Conservation (phyloP, 768 basidiomycete species). For the Rhizopogon sp. region DNA sequence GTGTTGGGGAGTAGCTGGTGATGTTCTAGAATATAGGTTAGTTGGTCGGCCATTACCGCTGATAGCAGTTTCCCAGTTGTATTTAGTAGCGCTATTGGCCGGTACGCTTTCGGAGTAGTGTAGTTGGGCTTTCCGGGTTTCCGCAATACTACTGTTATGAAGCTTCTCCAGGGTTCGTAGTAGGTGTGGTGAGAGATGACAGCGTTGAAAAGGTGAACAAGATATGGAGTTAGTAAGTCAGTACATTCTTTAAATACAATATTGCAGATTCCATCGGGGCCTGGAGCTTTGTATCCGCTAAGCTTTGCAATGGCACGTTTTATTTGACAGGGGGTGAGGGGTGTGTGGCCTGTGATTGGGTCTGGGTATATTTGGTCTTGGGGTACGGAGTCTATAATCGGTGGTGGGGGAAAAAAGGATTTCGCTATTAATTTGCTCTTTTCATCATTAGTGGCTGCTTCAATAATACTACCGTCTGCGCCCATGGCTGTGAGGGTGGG, state of each 20-base stretch:
- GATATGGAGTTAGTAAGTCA: slow-evolving; percentile 6
- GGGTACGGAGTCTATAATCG: not conserved
- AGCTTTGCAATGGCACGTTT: slow-evolving; percentile 4
- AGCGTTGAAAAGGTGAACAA: slow-evolving; percentile 10
- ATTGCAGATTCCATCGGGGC: slow-evolving; percentile 25
- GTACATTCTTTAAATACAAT: slow-evolving; percentile 13
- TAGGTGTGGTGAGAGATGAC: slow-evolving; percentile 8
- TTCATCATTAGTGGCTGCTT: slow-evolving; percentile 12
- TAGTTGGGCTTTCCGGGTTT: slow-evolving; percentile 36
- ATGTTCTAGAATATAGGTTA: too few species aligned
- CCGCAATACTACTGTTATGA: slow-evolving; percentile 25
- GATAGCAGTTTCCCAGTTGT: slow-evolving; percentile 30
- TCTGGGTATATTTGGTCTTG: too few species aligned
- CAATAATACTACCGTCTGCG: not conserved
- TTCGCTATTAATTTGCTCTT: slow-evolving; percentile 14
- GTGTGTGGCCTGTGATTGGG: not conserved
- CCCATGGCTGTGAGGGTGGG: not conserved
- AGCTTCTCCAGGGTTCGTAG: slow-evolving; percentile 15
- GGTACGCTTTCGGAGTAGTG: slow-evolving; percentile 28
- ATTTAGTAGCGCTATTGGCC: slow-evolving; percentile 30
- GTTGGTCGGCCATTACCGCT: too few species aligned
- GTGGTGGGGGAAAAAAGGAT: slow-evolving; percentile 21
- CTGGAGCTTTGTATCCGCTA: slow-evolving; percentile 15
- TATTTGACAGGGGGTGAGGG: slow-evolving; percentile 15
- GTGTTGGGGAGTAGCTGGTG: too few species aligned